phyloP scores from a whole-genome alignment of 768 basidiomycete species.

The Pleurotus salmoneostramineus region DNA sequence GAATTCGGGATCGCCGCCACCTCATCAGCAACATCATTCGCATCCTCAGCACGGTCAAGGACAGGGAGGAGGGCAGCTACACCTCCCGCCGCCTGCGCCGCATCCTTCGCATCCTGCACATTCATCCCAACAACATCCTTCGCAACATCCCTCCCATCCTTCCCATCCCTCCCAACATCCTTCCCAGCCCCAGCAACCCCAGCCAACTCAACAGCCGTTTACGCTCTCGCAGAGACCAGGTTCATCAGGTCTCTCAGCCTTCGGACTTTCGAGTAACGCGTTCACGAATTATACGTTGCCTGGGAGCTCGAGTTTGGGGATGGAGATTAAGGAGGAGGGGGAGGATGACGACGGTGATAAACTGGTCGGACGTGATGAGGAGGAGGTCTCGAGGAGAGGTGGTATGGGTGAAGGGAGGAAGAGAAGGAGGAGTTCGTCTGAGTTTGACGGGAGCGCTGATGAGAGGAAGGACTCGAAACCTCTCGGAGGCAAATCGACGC shows the following conservation, averaged over 20 bases:
- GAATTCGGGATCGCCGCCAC: no score
- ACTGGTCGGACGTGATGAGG: neutral
- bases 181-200: neutral
- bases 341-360: neutral
- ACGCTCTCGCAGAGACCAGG: conserved; percentile 1
- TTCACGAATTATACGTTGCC: neutral
- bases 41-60: no score
- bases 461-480: no score
- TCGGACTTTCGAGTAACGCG: neutral
- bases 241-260: neutral
- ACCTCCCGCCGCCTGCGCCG: neutral
- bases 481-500: no score
- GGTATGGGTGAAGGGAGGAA: no score
- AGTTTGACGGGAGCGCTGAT: no score
- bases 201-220: neutral
- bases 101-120: neutral
- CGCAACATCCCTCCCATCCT: neutral
- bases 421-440: no score
- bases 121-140: neutral
- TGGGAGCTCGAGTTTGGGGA: neutral
- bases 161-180: neutral
- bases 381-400: no score
- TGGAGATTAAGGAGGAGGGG: neutral
- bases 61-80: no score
- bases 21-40: no score